Evolutionary conservation across 2,329 filamentous ascomycete species (phyloP).

Genomic region (Ascochyta rabiei): DNA sequence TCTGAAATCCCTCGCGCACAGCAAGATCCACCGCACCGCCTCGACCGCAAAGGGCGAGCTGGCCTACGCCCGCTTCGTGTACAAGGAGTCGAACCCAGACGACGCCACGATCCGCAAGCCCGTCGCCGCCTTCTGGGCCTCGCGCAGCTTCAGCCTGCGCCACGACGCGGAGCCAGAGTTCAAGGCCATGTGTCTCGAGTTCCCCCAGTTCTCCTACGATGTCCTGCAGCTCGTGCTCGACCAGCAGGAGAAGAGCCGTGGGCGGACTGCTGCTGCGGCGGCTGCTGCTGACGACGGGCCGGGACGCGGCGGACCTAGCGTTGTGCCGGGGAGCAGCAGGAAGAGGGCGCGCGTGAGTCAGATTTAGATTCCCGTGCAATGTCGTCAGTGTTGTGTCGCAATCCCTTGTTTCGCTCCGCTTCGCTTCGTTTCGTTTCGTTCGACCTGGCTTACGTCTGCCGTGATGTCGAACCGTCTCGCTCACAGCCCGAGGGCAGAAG

Average conservation of each 20-base stretch:
- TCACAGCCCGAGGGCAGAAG: too few species aligned
- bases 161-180: constrained; percentile 88
- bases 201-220: constrained; percentile 90
- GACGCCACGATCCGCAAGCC: constrained; percentile 79
- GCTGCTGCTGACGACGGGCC: constrained; percentile 23
- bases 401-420: too few species aligned
- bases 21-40: constrained; percentile 91
- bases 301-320: constrained; percentile 42
- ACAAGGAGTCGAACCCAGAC: constrained; percentile 72
- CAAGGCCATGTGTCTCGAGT: constrained; percentile 82
- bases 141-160: constrained; percentile 77
- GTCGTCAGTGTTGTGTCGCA: too few species aligned
- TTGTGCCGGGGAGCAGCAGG: constrained; percentile 44
- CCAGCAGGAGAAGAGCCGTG: constrained; percentile 54
- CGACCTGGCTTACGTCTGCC: too few species aligned
- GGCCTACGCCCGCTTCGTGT: constrained; percentile 88
- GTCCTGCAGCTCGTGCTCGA: constrained; percentile 72
- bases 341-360: constrained; percentile 42
- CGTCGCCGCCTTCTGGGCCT: constrained; percentile 90
- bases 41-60: constrained; percentile 90
- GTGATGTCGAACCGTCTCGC: too few species aligned
- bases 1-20: constrained; percentile 78
- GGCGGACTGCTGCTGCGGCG: constrained; percentile 25
- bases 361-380: constrained; percentile 23
- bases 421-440: too few species aligned